phyloP scores from a whole-genome alignment of 1,139 yeast genomes.

The Scheffersomyces titani region DNA sequence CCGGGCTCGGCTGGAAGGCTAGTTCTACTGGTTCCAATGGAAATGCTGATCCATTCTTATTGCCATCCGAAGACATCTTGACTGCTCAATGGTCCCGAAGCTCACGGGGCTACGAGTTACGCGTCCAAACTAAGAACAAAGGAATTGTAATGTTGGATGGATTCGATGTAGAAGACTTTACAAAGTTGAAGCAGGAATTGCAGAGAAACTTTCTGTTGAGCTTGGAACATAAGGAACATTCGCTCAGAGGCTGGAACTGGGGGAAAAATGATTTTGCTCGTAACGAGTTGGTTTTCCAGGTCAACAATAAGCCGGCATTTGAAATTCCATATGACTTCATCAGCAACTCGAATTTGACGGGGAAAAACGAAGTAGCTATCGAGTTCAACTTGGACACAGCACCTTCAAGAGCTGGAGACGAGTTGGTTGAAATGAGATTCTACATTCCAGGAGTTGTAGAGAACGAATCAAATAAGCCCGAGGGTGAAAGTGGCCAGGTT shows the following conservation, averaged over 20 bases:
- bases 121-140: constrained; percentile 84
- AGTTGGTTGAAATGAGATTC: constrained; percentile 89
- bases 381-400: constrained; percentile 71
- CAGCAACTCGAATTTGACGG: constrained; percentile 86
- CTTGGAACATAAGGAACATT: constrained; percentile 84
- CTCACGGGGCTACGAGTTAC: constrained; percentile 84
- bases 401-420: constrained; percentile 83
- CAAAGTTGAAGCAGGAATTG: constrained; percentile 77
- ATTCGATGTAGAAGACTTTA: constrained; percentile 80
- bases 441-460: constrained; percentile 83
- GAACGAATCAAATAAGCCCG: constrained; percentile 42
- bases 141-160: constrained; percentile 92
- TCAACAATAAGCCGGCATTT: constrained; percentile 86
- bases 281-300: constrained; percentile 83
- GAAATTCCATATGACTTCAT: constrained; percentile 85
- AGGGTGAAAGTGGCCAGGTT: constrained; percentile 31
- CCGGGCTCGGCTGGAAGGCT: constrained; percentile 97
- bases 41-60: constrained; percentile 70
- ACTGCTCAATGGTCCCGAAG: constrained; percentile 92
- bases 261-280: constrained; percentile 92
- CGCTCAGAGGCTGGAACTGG: constrained; percentile 99
- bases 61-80: constrained; percentile 82
- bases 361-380: constrained; percentile 89
- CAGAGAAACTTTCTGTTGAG: constrained; percentile 72
- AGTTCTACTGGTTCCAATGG: constrained; percentile 31